Evolutionary conservation across 371 early-diverging fungal species (phyloP).

Genomic region (Circinella minor): DNA sequence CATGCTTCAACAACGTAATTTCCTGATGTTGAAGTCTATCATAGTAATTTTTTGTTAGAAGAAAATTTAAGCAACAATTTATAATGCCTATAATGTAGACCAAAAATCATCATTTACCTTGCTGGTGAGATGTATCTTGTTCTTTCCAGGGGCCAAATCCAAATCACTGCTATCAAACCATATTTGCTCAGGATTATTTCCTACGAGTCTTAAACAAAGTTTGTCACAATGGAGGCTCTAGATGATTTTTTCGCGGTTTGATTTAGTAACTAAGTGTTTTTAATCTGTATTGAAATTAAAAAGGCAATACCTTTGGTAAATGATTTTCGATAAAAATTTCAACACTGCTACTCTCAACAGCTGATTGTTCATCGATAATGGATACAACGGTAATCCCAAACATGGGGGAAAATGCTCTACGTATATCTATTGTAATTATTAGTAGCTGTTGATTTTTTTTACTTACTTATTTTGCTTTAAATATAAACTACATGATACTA

Average conservation of each 20-base stretch:
- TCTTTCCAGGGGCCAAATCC: constrained; percentile 67
- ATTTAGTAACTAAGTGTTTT: no score
- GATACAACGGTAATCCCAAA: constrained; percentile 61
- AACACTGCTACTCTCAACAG: constrained; percentile 66
- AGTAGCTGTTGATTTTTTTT: not conserved
- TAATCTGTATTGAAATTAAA: not conserved
- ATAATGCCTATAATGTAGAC: not conserved
- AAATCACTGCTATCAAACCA: constrained; percentile 46
- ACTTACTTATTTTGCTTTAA: not conserved
- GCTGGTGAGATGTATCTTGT: constrained; percentile 63
- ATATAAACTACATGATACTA: not conserved
- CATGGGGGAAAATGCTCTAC: constrained; percentile 61
- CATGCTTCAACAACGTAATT: constrained; percentile 70
- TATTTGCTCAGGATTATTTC: constrained; percentile 62
- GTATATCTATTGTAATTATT: constrained; percentile 46
- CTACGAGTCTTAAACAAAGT: constrained; percentile 60
- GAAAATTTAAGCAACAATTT: no score
- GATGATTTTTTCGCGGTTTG: not conserved
- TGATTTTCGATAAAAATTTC: constrained; percentile 63
- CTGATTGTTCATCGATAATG: constrained; percentile 59
- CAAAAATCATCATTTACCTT: constrained; percentile 43
- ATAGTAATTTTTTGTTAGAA: no score
- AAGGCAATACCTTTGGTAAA: constrained; percentile 54
- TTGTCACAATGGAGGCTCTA: constrained; percentile 57
- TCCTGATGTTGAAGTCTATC: constrained; percentile 64